Percentiles rank a stretch among this genome's conserved stretches.
Evolutionary conservation across 345 rosid species (phyloP).

Genomic region (Xanthoceras sorbifolium): DNA sequence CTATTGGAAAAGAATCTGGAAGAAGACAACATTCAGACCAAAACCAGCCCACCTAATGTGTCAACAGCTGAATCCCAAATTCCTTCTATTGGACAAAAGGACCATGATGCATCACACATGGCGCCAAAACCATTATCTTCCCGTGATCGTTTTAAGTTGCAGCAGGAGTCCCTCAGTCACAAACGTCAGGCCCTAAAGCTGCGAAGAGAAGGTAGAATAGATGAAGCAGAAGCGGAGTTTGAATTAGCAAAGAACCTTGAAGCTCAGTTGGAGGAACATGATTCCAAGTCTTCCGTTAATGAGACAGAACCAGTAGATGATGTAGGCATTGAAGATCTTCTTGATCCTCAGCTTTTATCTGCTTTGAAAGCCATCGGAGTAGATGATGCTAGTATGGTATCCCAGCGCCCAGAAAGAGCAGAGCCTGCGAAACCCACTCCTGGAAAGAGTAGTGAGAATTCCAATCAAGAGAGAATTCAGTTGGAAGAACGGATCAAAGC

Average conservation of each 20-base stretch:
- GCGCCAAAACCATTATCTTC: slow-evolving; percentile 63
- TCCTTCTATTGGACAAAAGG: slow-evolving; percentile 44
- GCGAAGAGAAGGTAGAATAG: slow-evolving; percentile 71
- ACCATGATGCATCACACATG: slow-evolving; percentile 38
- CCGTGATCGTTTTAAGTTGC: slow-evolving; percentile 86
- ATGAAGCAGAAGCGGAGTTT: slow-evolving; percentile 91
- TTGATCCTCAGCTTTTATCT: slow-evolving; percentile 88
- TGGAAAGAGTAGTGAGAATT: slow-evolving; percentile 32
- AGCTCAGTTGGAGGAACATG: slow-evolving; percentile 73
- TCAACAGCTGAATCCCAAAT: slow-evolving; percentile 24
- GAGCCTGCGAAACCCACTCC: slow-evolving; percentile 32
- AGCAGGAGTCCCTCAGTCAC: slow-evolving; percentile 82
- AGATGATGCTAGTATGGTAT: slow-evolving; percentile 33
- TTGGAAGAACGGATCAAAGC: slow-evolving; percentile 78
- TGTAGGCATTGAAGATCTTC: slow-evolving; percentile 76
- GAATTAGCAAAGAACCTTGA: slow-evolving; percentile 91
- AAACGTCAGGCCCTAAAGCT: slow-evolving; percentile 88
- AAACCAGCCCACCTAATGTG: slow-evolving; percentile 21
- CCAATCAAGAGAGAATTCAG: slow-evolving; percentile 52
- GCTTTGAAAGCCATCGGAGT: slow-evolving; percentile 79
- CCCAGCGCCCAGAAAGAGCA: slow-evolving; percentile 32
- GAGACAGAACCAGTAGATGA: slow-evolving; percentile 39
- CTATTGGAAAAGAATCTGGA: slow-evolving; percentile 64
- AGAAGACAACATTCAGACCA: slow-evolving; percentile 38
- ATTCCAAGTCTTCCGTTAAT: slow-evolving; percentile 36